phyloP scores from a whole-genome alignment of 306 rosid genomes.

The Cicer pinnatifidum region DNA sequence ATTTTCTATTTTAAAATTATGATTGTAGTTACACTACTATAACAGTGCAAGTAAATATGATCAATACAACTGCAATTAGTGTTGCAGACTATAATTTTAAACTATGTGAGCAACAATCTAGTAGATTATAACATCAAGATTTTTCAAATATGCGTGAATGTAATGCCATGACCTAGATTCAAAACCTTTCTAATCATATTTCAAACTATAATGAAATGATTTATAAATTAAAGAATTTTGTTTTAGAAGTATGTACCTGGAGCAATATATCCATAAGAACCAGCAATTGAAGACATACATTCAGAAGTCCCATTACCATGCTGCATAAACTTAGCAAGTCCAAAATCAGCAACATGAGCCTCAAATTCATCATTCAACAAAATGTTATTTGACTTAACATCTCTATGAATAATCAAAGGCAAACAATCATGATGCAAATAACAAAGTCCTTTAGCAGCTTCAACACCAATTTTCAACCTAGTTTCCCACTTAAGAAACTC shows the following conservation, averaged over 20 bases:
- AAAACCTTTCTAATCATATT: background rate
- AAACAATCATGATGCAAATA: constrained; percentile 92
- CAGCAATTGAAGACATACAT: constrained; percentile 95
- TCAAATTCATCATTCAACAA: constrained; percentile 72
- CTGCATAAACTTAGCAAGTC: constrained; percentile 87
- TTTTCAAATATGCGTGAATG: background rate
- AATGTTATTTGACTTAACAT: constrained; percentile 87
- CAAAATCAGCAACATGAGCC: constrained; percentile 94
- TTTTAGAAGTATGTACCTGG: constrained; percentile 61
- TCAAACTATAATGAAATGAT: background rate
- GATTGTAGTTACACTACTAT: too few species aligned
- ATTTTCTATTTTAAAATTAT: too few species aligned
- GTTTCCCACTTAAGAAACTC: constrained; percentile 72
- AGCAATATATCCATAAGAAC: constrained; percentile 93
- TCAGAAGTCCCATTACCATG: constrained; percentile 77
- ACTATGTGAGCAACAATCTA: background rate
- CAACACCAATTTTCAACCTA: constrained; percentile 71
- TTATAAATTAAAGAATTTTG: background rate
- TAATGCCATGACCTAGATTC: background rate
- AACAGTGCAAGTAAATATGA: too few species aligned
- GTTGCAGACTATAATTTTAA: background rate
- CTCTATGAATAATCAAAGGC: constrained; percentile 76
- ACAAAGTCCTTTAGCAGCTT: constrained; percentile 88
- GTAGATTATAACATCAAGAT: background rate
- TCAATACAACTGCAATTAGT: background rate